A percentile compares a stretch with the other conserved stretches of the same genome.
Conservation (phyloP, 257 asterid species). For the Thymus mandschuricus region DNA sequence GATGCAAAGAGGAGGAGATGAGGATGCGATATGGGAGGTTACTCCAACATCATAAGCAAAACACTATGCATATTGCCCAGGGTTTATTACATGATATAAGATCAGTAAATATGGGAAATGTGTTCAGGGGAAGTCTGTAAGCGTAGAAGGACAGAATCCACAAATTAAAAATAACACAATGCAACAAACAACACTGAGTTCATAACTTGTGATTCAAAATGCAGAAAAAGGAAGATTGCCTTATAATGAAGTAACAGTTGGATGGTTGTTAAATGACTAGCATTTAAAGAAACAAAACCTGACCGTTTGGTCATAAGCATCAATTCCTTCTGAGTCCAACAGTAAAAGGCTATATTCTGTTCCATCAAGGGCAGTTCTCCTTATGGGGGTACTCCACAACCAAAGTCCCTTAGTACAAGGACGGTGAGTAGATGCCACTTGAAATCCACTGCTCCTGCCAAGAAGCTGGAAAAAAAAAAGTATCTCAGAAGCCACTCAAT, state of each 20-base stretch:
- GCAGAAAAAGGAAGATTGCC: background rate
- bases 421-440: slow-evolving; percentile 95
- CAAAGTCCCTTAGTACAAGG: slow-evolving; percentile 99
- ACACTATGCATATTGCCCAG: background rate
- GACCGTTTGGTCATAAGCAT: slow-evolving; percentile 99
- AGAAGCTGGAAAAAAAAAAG: slow-evolving; percentile 66
- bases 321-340: slow-evolving; percentile 96
- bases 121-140: slow-evolving; percentile 15
- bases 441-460: slow-evolving; percentile 99
- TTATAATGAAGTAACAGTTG: slow-evolving; percentile 4
- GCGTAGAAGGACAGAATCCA: background rate
- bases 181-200: background rate
- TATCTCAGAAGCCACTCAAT: slow-evolving; percentile 22
- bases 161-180: background rate
- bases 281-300: slow-evolving; percentile 38
- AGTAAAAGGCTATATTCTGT: slow-evolving; percentile 93
- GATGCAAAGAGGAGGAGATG: slow-evolving; percentile 15
- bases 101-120: slow-evolving; percentile 15
- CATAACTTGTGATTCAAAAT: background rate
- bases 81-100: slow-evolving; percentile 1
- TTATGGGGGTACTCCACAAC: slow-evolving; percentile 96
- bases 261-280: slow-evolving; percentile 15
- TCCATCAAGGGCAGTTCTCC: slow-evolving; percentile 95
- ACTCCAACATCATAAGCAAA: slow-evolving; percentile 4
- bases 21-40: background rate